Conservation (phyloP, 345 rosid genomes). For the Rhodomyrtus tomentosa region DNA sequence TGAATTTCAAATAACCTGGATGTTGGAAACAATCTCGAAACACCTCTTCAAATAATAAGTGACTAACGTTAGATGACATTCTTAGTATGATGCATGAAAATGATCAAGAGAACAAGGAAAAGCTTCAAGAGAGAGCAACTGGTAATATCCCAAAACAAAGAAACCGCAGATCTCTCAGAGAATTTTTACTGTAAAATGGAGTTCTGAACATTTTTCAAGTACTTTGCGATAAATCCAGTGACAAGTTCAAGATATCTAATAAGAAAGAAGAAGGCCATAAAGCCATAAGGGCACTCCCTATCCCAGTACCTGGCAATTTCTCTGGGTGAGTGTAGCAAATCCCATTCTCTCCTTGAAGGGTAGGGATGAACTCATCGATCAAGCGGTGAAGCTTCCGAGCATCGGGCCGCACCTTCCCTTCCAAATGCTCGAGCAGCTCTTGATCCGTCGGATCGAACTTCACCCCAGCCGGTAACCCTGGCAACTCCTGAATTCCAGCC, state of each 20-base stretch:
- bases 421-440: slow-evolving; percentile 89
- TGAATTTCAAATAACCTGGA: background rate
- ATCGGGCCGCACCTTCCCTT: slow-evolving; percentile 74
- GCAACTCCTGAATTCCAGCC: slow-evolving; percentile 81
- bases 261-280: background rate
- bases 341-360: slow-evolving; percentile 93
- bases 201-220: background rate
- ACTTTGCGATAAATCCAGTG: background rate
- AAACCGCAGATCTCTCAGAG: background rate
- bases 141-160: background rate
- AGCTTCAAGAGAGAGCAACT: background rate
- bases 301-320: slow-evolving; percentile 65
- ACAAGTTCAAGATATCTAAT: background rate
- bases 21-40: background rate
- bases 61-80: background rate
- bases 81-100: background rate
- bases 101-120: background rate
- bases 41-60: background rate
- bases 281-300: background rate
- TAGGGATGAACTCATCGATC: slow-evolving; percentile 83
- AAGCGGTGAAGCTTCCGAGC: slow-evolving; percentile 73
- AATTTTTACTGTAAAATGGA: background rate
- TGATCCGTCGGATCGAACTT: slow-evolving; percentile 98
- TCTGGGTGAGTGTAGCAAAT: slow-evolving; percentile 98
- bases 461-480: slow-evolving; percentile 94